Evolutionary conservation across 2,329 filamentous ascomycete species (phyloP), one percentile per base, ranked within the genome.

Genomic region (Fusarium pilosicola): DNA sequence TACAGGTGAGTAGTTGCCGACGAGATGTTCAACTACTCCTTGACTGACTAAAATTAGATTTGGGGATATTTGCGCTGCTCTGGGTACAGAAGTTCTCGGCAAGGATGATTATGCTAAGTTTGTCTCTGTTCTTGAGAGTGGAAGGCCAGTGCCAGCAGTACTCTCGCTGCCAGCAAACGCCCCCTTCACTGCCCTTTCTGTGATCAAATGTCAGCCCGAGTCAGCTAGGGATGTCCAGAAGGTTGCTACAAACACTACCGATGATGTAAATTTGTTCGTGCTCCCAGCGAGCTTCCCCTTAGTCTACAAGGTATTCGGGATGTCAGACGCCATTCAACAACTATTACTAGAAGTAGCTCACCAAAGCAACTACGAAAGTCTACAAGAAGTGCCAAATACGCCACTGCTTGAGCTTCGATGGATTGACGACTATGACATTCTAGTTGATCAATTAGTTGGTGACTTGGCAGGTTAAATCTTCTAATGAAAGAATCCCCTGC

Each of bases 221-320:
- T 5, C 22, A 18, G 11, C 5, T 3, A 7, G 2, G 2, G 28
- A 13, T 9, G 10, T 2, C 1, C 7, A 6, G 7, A 13, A 4
- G 2, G 7, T 13, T 32, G 6, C 5, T 9, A 5, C 7, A n/a
- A 18, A 3, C 5, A 0, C 20, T 0, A 3, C 3, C 4, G 1
- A 56, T 15, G 2, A 8, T 22, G 0, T 14, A 15, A 0, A 32
- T 1, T 12, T 13, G 2, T 34, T 44, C 1, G 28, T 8, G 2
- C 28, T 44, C 0, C 39, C 8, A 20, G 4, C 0, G 17, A 32
- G 6, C 3, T 26, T 57, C 9, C 22, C 28, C 18, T 6, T 44
- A 6, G 13, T 30, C 12, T 44, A 12, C 13, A 57, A 57, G 14
- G 39, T 24, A 34, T 34, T 57, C 17, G 2, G 22, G 5, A 4